These are phyloP conservation scores for Elsinoe fawcettii DNA, from an alignment of 2,329 filamentous ascomycete genomes.

Conservation along the genomic window DNA sequence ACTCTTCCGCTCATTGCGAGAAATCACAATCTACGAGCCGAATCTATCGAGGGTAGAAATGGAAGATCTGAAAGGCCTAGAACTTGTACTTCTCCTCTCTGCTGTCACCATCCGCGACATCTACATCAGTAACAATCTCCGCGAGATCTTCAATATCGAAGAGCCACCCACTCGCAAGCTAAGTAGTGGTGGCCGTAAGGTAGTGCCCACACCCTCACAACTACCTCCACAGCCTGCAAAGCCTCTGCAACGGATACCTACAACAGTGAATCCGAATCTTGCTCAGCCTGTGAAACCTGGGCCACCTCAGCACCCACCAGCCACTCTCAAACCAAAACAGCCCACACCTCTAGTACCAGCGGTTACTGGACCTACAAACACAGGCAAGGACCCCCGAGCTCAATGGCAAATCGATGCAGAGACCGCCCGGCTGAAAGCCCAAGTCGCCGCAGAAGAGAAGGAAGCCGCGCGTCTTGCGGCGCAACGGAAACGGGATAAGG, in stretches of 20 bases:
- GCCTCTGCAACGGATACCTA: conserved; percentile 10
- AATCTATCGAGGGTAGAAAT: conserved; percentile 86
- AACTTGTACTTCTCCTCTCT: conserved; percentile 64
- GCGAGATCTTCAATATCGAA: conserved; percentile 71
- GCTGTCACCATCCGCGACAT: conserved; percentile 55
- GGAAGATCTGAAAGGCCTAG: conserved; percentile 87
- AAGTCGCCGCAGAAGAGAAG: conserved; percentile 37
- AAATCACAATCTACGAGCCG: conserved; percentile 85
- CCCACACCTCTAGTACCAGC: conserved; percentile 23
- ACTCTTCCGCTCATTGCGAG: conserved; percentile 66
- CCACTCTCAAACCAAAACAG: not conserved
- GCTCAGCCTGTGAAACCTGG: conserved; percentile 22
- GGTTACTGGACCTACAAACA: conserved; percentile 19
- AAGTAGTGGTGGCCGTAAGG: conserved; percentile 22
- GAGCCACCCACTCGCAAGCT: conserved; percentile 31
- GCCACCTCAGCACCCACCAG: conserved; percentile 21
- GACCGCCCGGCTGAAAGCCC: conserved; percentile 39
- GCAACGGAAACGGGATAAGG: conserved; percentile 47
- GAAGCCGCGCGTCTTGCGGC: conserved; percentile 35
- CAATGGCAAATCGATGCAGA: conserved; percentile 48
- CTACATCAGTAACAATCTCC: conserved; percentile 52
- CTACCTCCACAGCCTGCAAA: conserved; percentile 19
- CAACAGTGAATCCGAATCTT: conserved; percentile 14
- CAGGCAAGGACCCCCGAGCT: conserved; percentile 41
- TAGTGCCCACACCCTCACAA: conserved; percentile 22